Base-by-base conservation (phyloP, 768 basidiomycete genomes). In the Lactarius tabidus region DNA sequence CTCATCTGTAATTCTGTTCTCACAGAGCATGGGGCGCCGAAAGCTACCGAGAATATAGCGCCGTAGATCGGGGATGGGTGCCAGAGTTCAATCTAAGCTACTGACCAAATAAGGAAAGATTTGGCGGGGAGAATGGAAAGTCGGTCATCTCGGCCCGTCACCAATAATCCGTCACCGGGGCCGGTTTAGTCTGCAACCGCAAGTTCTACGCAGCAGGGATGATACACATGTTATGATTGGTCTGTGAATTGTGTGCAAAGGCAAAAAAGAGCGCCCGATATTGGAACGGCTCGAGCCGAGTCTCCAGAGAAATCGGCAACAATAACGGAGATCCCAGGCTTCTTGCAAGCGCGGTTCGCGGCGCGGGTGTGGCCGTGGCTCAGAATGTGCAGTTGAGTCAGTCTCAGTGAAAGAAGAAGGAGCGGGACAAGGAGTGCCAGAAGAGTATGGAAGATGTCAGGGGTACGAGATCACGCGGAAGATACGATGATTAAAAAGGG, bases 331-430 rank as follows among this genome's bases (percentile, higher is more conserved):
- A 65, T 65, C 59, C 59, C 36, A 48, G 36, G 53, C 59, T 65
- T 56, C 64, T 28, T 43, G 52, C 35, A 29, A 61, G 64, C 64
- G 60, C 57, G 64, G 55, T 65, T 65, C 64, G 64, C 64, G 59
- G 64, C 59, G 48, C 54, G 41, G 58, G 41, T 61, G 59, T 33
- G 64, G 59, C 64, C 64, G 64, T 61, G 45, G 38, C 15, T 65
- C 29, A 57, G 60, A 61, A 61, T 38, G 55, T 45, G 59, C 35
- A 56, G 59, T 39, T 54, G 28, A 31, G 54, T 38, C 28, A n/a
- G 43, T 59, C 26, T 43, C 64, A 56, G 53, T 20, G 29, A 54
- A n/a, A 54, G 53, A 33, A 29, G 31, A 65, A 60, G 33, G 51
- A 55, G 29, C 28, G 53, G 53, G 53, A 56, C 55, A 56, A n/a